Conservation (phyloP, 164 flowering plant species). For the Vitis rupestris region DNA sequence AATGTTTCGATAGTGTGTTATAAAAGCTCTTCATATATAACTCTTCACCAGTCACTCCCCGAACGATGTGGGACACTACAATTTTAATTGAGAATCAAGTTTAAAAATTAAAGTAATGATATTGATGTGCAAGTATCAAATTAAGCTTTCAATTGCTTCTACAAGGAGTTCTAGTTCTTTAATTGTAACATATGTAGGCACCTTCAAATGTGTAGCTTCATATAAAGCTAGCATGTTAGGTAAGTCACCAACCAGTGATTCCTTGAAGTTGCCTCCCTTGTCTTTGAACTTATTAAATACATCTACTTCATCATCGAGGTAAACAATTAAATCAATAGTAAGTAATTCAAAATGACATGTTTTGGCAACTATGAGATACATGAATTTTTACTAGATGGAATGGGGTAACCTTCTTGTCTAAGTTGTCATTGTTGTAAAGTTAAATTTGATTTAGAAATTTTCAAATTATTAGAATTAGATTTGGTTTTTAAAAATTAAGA, state of each 20-base stretch:
- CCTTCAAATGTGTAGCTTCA: neutral
- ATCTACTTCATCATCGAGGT: neutral
- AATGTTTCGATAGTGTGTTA: too few relatives aligned
- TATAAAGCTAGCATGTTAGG: neutral
- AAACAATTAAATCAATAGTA: neutral
- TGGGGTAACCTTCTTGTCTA: too few relatives aligned
- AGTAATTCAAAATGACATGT: neutral
- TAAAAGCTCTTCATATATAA: too few relatives aligned
- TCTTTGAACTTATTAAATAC: neutral
- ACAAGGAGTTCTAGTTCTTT: conserved; percentile 27
- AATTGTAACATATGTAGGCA: conserved; percentile 8
- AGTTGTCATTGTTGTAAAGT: too few relatives aligned
- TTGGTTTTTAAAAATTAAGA: too few relatives aligned
- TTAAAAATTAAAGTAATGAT: too few relatives aligned
- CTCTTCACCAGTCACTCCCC: too few relatives aligned
- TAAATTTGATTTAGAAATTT: too few relatives aligned
- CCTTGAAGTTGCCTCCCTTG: neutral
- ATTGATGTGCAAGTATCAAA: too few relatives aligned
- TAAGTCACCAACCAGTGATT: neutral
- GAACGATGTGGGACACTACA: too few relatives aligned
- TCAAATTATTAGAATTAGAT: too few relatives aligned
- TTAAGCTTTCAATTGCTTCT: conserved; percentile 15
- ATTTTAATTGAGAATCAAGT: too few relatives aligned
- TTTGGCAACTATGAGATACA: neutral
- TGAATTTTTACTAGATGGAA: neutral